Evolutionary conservation across 225 moss, liverwort and hornwort species (phyloP).

Genomic region (Marchantia paleacea): DNA sequence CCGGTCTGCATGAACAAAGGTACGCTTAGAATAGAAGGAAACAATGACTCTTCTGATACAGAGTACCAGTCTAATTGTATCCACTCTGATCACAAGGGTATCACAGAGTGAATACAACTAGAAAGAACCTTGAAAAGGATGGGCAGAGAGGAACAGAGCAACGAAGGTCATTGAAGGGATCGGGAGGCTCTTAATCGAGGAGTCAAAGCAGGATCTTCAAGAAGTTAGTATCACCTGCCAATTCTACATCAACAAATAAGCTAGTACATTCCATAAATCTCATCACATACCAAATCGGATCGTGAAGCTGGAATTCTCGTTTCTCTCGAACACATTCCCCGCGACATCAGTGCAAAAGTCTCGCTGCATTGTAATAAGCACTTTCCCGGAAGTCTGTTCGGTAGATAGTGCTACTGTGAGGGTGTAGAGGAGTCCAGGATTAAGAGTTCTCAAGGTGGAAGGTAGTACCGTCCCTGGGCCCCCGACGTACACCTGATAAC

Average conservation of each 20-base stretch:
- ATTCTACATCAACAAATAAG: background rate
- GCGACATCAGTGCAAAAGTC: conserved; percentile 62
- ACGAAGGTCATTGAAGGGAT: background rate
- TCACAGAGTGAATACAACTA: background rate
- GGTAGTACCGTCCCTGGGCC: conserved; percentile 69
- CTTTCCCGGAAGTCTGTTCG: conserved; percentile 45
- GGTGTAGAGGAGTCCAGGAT: conserved; percentile 53
- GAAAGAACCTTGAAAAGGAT: background rate
- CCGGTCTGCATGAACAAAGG: conserved; percentile 50
- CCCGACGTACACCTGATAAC: conserved; percentile 58
- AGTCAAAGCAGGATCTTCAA: background rate
- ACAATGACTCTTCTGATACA: background rate
- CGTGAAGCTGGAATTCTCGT: conserved; percentile 39
- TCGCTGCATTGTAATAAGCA: conserved; percentile 41
- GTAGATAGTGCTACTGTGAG: conserved; percentile 64
- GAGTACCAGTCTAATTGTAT: background rate
- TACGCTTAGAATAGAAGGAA: background rate
- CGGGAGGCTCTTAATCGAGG: background rate
- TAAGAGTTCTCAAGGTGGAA: conserved; percentile 40
- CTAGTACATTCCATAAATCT: background rate
- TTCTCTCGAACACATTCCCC: conserved; percentile 65
- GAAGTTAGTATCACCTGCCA: no score
- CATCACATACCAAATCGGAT: conserved; percentile 60
- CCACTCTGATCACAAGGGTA: no score
- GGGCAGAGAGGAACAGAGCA: background rate